Evolutionary conservation across 148 eudicot genomes (phyloP), one percentile per base, ranked within the genome.

Genomic region (Chenopodium formosanum): DNA sequence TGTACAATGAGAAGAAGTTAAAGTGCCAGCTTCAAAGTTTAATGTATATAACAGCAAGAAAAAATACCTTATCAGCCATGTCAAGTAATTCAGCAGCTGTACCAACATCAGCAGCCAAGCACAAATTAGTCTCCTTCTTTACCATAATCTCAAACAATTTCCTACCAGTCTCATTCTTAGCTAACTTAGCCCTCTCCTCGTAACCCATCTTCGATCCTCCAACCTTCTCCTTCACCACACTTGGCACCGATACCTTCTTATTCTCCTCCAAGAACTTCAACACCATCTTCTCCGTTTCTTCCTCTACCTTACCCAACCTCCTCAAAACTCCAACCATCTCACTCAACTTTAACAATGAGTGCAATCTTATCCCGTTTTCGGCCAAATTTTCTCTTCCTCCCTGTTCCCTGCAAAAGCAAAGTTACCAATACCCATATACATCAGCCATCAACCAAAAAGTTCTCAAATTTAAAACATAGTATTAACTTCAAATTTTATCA

Each of bases 61-160:
- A 50, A 1, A 25, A 77, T 82, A 91, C 98, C 95, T 92, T 91
- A 71, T 94, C 95, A 56, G 98, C 98, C 80, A 94, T 79, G 40
- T 86, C 91, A 63, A 94, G 97, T 86, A 94, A 87, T 83, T 92
- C 97, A n/a, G 93, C 88, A 47, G 98, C 95, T 29, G 98, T 91
- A 63, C 90, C 88, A 84, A 94, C 98, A 89, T 94, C 97, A 53
- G 97, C 98, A 81, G 98, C 93, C 90, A 94, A 84, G 79, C 98
- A 94, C 88, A 94, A 83, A 86, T 94, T 94, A 72, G 90, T 89
- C 87, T 94, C 89, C 84, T 94, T 92, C 83, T 88, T 74, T 77
- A 87, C 80, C 98, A 94, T 94, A 72, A 94, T 88, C 87, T 92
- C 97, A 86, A 92, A 92, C 89, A 94, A 81, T 86, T 82, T 91